phyloP scores from a whole-genome alignment of 2,329 filamentous ascomycete species.

The Chaetomiaceae sp. region DNA sequence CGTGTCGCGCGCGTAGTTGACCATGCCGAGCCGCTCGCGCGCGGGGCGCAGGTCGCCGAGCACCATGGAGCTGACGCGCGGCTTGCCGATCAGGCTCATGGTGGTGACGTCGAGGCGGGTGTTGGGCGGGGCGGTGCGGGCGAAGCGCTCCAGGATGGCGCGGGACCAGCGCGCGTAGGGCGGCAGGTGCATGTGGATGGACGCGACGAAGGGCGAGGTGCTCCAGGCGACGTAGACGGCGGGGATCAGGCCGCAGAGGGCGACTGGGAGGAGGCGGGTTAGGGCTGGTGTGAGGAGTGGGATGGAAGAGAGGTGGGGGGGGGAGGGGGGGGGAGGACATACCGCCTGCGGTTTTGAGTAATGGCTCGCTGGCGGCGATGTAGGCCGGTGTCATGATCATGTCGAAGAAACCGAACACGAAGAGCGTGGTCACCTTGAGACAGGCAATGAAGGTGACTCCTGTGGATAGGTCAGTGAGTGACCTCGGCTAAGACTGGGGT shows the following conservation, averaged over 20 bases:
- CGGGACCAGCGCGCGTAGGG: slow-evolving; percentile 56
- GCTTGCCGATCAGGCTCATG: slow-evolving; percentile 50
- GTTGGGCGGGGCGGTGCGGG: slow-evolving; percentile 40
- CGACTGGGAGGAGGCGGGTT: slow-evolving; percentile 36
- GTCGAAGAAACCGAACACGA: slow-evolving; percentile 61
- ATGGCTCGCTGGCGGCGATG: slow-evolving; percentile 35
- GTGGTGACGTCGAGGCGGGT: slow-evolving; percentile 48
- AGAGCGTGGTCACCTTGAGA: slow-evolving; percentile 64
- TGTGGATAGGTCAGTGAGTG: not conserved
- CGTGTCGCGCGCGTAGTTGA: slow-evolving; percentile 33
- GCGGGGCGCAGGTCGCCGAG: slow-evolving; percentile 31
- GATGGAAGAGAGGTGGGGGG: slow-evolving; percentile 5
- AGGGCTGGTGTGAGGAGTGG: not conserved
- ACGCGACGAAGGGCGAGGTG: slow-evolving; percentile 64
- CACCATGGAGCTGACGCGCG: slow-evolving; percentile 35
- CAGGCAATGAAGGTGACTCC: slow-evolving; percentile 60
- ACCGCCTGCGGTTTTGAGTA: slow-evolving; percentile 34
- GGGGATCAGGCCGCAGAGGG: slow-evolving; percentile 56
- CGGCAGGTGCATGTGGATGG: slow-evolving; percentile 65
- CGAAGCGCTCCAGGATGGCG: slow-evolving; percentile 47
- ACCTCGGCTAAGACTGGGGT: not conserved
- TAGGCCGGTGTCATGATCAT: slow-evolving; percentile 58
- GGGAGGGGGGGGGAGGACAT: slow-evolving; percentile 21
- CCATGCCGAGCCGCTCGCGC: slow-evolving; percentile 31
- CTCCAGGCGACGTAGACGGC: slow-evolving; percentile 58